Percentiles rank a stretch among this genome's conserved stretches.
Evolutionary conservation across 331 rosid species (phyloP).

Genomic region (Dryas integrifolia): DNA sequence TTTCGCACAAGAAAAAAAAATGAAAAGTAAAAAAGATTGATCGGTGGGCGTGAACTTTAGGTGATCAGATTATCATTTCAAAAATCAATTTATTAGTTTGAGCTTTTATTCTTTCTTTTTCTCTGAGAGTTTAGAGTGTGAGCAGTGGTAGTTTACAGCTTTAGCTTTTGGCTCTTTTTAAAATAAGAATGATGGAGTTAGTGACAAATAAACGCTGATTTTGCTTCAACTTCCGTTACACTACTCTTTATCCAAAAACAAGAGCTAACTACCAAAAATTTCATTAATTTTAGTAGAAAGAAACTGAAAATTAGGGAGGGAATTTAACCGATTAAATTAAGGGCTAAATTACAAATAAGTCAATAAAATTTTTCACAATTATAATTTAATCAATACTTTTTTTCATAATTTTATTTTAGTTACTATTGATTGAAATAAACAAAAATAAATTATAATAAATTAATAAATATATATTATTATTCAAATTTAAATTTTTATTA

Average conservation of each 20-base stretch:
- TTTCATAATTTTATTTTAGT: too few relatives aligned
- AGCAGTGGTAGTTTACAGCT: neutral
- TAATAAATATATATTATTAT: too few relatives aligned
- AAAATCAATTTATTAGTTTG: neutral
- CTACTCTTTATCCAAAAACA: neutral
- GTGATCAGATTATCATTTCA: neutral
- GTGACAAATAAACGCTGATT: neutral
- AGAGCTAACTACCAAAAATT: too few relatives aligned
- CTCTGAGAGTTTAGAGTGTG: neutral
- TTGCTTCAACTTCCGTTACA: neutral
- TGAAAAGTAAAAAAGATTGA: neutral
- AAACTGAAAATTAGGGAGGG: too few relatives aligned
- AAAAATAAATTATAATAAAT: too few relatives aligned
- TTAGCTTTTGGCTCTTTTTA: neutral
- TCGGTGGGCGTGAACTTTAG: constrained; percentile 8
- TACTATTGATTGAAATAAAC: too few relatives aligned
- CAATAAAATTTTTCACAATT: too few relatives aligned
- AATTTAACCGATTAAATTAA: too few relatives aligned
- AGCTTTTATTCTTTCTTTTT: neutral
- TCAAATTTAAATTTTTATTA: too few relatives aligned
- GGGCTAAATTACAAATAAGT: too few relatives aligned
- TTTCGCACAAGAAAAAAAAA: neutral
- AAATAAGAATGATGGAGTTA: neutral
- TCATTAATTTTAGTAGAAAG: too few relatives aligned
- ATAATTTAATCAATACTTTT: too few relatives aligned